Evolutionary conservation across 2,329 filamentous ascomycete genomes (phyloP).

Genomic region (Phaeosphaeriaceae sp.): DNA sequence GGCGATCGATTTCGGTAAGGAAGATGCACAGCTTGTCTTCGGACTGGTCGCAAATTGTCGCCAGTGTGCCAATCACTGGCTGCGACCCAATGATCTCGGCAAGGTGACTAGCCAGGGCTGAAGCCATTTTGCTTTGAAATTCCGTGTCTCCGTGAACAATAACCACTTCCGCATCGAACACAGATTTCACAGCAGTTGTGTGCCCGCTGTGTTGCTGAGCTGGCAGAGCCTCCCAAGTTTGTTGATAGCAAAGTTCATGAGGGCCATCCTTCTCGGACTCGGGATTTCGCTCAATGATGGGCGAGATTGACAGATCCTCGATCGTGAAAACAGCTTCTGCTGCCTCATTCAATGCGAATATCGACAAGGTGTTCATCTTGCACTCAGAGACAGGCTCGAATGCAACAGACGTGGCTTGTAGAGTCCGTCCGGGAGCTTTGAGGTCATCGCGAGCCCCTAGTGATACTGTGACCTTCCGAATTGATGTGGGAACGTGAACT

Average conservation of each 20-base stretch:
- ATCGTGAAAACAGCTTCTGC: conserved; percentile 26
- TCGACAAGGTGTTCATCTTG: conserved; percentile 28
- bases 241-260: conserved; percentile 39
- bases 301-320: conserved; percentile 29
- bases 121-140: conserved; percentile 18
- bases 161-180: conserved; percentile 11
- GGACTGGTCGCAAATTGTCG: not conserved
- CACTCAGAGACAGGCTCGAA: conserved; percentile 6
- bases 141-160: conserved; percentile 22
- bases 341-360: conserved; percentile 25
- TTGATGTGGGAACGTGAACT: conserved; percentile 31
- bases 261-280: conserved; percentile 8
- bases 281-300: conserved; percentile 22
- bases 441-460: conserved; percentile 10
- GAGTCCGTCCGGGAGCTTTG: conserved; percentile 6
- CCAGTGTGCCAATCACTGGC: conserved; percentile 2
- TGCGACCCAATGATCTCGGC: conserved; percentile 4
- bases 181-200: not conserved
- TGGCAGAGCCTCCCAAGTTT: conserved; percentile 25
- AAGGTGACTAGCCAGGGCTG: conserved; percentile 19
- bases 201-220: not conserved
- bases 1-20: conserved; percentile 14
- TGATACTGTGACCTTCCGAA: conserved; percentile 29
- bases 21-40: conserved; percentile 28
- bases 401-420: conserved; percentile 23